These are phyloP conservation scores for Escallonia herrerae DNA, from an alignment of 129 eudicot genomes.

Conservation along the genomic window DNA sequence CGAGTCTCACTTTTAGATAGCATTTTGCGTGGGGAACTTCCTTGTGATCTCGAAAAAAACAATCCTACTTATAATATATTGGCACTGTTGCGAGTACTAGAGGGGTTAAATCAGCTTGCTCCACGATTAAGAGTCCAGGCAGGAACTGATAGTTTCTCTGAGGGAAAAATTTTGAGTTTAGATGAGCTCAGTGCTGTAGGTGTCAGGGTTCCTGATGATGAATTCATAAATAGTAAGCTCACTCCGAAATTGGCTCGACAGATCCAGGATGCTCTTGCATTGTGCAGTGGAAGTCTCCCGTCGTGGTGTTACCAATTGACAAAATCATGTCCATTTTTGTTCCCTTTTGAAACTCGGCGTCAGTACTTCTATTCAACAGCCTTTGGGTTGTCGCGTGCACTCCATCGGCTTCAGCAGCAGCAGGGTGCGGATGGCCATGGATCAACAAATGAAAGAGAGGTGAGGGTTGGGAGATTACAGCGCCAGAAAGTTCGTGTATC, in stretches of 20 bases:
- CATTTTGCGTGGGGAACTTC: constrained; percentile 86
- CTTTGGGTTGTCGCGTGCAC: constrained; percentile 87
- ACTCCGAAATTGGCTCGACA: constrained; percentile 94
- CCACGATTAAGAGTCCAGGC: constrained; percentile 71
- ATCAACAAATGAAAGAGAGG: constrained; percentile 70
- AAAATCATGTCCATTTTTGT: constrained; percentile 86
- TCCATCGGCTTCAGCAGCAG: constrained; percentile 88
- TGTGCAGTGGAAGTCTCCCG: constrained; percentile 94
- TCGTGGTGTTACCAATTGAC: constrained; percentile 98
- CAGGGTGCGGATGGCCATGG: constrained; percentile 95
- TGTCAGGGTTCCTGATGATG: constrained; percentile 54
- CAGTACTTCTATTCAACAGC: constrained; percentile 95
- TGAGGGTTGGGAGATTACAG: constrained; percentile 83
- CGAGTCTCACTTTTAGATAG: constrained; percentile 71
- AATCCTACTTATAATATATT: constrained; percentile 83
- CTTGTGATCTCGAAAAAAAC: constrained; percentile 84
- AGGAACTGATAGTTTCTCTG: constrained; percentile 55
- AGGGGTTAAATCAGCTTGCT: constrained; percentile 94
- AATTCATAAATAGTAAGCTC: constrained; percentile 76
- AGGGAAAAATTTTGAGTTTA: constrained; percentile 55
- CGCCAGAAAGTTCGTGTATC: constrained; percentile 98
- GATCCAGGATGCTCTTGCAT: constrained; percentile 94
- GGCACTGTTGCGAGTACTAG: constrained; percentile 74
- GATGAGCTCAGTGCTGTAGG: constrained; percentile 46
- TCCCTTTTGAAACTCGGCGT: constrained; percentile 86